These are phyloP conservation scores for Plasmodium vivax DNA, from an alignment of 169 alveolate species.

Conservation along the genomic window DNA sequence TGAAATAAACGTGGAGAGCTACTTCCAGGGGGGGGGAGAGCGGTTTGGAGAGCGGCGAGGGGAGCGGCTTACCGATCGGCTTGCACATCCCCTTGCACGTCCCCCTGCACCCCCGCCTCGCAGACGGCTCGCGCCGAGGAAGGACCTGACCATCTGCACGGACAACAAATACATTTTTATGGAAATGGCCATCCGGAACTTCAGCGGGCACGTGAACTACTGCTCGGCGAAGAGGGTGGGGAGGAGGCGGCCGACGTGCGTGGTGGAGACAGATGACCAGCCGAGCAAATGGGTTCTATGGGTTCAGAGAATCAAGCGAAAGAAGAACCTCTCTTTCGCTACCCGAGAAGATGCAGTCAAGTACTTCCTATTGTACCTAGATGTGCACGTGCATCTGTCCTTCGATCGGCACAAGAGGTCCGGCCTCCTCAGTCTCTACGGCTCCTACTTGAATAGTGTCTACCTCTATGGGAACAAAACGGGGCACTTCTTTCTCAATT, in stretches of 20 bases:
- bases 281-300: slow-evolving; percentile 66
- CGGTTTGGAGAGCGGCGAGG: not conserved
- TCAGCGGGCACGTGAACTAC: slow-evolving; percentile 59
- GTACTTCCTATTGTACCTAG: slow-evolving; percentile 50
- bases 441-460: slow-evolving; percentile 43
- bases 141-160: slow-evolving; percentile 25
- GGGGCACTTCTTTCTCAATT: slow-evolving; percentile 25
- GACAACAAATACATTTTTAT: slow-evolving; percentile 58
- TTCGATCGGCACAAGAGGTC: slow-evolving; percentile 35
- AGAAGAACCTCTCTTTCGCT: slow-evolving; percentile 44
- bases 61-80: no score
- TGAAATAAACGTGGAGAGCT: slow-evolving; percentile 18
- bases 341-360: slow-evolving; percentile 39
- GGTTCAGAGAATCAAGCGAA: slow-evolving; percentile 65
- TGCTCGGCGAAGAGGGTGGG: slow-evolving; percentile 40
- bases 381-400: slow-evolving; percentile 17
- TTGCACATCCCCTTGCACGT: no score
- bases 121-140: not conserved
- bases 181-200: slow-evolving; percentile 40
- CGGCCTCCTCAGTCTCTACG: slow-evolving; percentile 57
- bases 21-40: not conserved
- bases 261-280: slow-evolving; percentile 33
- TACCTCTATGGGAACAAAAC: slow-evolving; percentile 32
- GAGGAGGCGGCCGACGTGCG: slow-evolving; percentile 56
- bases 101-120: not conserved